These are phyloP conservation scores for Oldenlandia corymbosa DNA, from an alignment of 257 asterid species.

Conservation along the genomic window DNA sequence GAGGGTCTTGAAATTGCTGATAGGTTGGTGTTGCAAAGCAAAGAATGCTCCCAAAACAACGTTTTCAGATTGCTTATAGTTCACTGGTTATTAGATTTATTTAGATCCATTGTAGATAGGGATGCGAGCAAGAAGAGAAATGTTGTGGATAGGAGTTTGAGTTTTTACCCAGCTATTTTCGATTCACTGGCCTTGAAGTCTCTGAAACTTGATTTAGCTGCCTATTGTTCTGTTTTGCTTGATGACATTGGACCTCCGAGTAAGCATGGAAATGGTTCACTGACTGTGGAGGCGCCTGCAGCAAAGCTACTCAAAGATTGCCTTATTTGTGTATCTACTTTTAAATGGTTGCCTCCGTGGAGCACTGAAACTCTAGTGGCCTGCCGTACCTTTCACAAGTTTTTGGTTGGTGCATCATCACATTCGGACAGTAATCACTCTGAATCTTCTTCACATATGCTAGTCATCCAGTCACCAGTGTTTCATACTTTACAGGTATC, in stretches of 20 bases:
- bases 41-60: slow-evolving; percentile 59
- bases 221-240: slow-evolving; percentile 54
- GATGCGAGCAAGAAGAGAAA: slow-evolving; percentile 46
- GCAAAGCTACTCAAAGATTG: slow-evolving; percentile 69
- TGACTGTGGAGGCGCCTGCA: slow-evolving; percentile 31
- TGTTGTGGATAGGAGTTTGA: slow-evolving; percentile 52
- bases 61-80: slow-evolving; percentile 63
- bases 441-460: slow-evolving; percentile 29
- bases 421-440: slow-evolving; percentile 48
- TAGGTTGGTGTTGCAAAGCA: slow-evolving; percentile 56
- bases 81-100: slow-evolving; percentile 79
- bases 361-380: slow-evolving; percentile 91
- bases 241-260: slow-evolving; percentile 3
- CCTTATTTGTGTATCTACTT: slow-evolving; percentile 79
- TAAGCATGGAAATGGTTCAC: slow-evolving; percentile 27
- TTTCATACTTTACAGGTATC: slow-evolving; percentile 63
- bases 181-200: slow-evolving; percentile 81
- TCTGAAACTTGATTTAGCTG: slow-evolving; percentile 81
- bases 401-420: slow-evolving; percentile 62
- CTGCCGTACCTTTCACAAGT: slow-evolving; percentile 73
- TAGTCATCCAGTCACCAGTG: slow-evolving; percentile 40
- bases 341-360: slow-evolving; percentile 94
- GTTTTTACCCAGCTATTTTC: slow-evolving; percentile 71
- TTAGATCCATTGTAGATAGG: slow-evolving; percentile 39
- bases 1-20: slow-evolving; percentile 63